Conservation (phyloP, 1,284 basidiomycete genomes). For the Schizophyllum amplum region DNA sequence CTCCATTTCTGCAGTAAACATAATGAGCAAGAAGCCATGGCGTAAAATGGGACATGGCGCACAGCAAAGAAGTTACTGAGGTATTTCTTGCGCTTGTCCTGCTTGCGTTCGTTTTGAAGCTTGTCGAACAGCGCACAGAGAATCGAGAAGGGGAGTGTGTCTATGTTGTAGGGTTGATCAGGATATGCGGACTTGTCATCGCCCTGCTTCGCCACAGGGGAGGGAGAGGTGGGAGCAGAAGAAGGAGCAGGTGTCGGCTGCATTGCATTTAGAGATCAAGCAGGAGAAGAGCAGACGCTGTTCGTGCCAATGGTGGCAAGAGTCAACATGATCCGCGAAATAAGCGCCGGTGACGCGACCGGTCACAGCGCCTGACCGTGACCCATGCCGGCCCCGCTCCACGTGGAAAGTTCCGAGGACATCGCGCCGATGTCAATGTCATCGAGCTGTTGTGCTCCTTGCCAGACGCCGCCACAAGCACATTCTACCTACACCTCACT, state of each 20-base stretch:
- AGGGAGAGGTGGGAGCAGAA: conserved; percentile 22
- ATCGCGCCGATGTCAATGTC: not conserved
- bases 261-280: too few relatives aligned
- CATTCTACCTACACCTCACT: not conserved
- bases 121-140: conserved; percentile 63
- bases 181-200: conserved; percentile 31
- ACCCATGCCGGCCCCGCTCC: not conserved
- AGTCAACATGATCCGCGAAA: not conserved
- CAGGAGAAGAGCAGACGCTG: not conserved
- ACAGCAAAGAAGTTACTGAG: conserved; percentile 70
- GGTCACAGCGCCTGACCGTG: not conserved
- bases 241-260: conserved; percentile 52
- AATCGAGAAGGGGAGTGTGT: conserved; percentile 54
- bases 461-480: not conserved
- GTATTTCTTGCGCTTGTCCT: conserved; percentile 56
- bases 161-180: conserved; percentile 51
- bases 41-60: conserved; percentile 24
- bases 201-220: conserved; percentile 9
- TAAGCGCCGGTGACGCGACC: not conserved
- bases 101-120: conserved; percentile 59
- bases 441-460: not conserved
- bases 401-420: not conserved
- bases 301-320: not conserved
- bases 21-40: conserved; percentile 1
- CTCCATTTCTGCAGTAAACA: conserved; percentile 57